Conservation (phyloP, 1,284 basidiomycete species). For the Prillingera fragicola region DNA sequence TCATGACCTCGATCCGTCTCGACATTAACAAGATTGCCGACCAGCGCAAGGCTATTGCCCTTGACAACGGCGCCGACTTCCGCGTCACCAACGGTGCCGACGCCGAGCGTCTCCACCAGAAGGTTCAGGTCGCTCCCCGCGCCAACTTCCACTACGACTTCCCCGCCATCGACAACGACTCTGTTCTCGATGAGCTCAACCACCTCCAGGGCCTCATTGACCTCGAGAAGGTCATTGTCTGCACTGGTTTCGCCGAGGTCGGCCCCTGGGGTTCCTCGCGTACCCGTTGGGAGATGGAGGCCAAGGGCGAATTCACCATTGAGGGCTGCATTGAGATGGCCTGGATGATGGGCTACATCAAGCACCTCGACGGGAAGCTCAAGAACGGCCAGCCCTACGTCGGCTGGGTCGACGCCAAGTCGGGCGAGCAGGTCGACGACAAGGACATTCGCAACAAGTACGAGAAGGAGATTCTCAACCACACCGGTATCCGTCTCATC, state of each 20-base stretch:
- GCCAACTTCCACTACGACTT: slow-evolving; percentile 97
- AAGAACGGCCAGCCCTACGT: slow-evolving; percentile 89
- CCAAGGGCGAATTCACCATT: slow-evolving; percentile 85
- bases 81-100: slow-evolving; percentile 83
- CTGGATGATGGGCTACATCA: slow-evolving; percentile 98
- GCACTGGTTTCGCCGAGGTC: slow-evolving; percentile 95
- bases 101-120: slow-evolving; percentile 88
- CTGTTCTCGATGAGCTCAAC: slow-evolving; percentile 64
- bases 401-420: slow-evolving; percentile 95
- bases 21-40: slow-evolving; percentile 74
- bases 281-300: slow-evolving; percentile 99
- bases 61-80: slow-evolving; percentile 94
- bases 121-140: slow-evolving; percentile 85
- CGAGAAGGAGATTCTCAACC: slow-evolving; percentile 86
- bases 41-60: slow-evolving; percentile 83
- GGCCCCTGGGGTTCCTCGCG: slow-evolving; percentile 98
- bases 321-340: slow-evolving; percentile 99
- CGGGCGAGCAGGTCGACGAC: slow-evolving; percentile 94
- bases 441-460: slow-evolving; percentile 92
- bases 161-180: slow-evolving; percentile 67
- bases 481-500: slow-evolving; percentile 92
- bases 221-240: slow-evolving; percentile 89
- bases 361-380: slow-evolving; percentile 94
- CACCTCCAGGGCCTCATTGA: slow-evolving; percentile 82
- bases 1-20: slow-evolving; percentile 78